Evolutionary conservation across 2,329 filamentous ascomycete species (phyloP).

Genomic region (Lecanicillium sp.): DNA sequence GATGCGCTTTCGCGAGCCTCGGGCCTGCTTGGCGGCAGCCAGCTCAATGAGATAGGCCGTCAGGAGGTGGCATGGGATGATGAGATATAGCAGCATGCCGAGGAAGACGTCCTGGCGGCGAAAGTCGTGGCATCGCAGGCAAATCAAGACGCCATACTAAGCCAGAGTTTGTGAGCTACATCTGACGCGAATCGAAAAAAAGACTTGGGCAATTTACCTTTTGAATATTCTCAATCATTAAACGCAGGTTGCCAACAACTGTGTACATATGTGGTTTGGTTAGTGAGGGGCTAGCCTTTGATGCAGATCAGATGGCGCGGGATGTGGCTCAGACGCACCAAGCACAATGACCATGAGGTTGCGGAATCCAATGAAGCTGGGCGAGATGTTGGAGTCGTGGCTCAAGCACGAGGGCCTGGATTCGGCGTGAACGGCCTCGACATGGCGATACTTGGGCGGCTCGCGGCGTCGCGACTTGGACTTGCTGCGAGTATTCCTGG

Average conservation of each 20-base stretch:
- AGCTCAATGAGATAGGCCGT: constrained; percentile 86
- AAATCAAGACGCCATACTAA: constrained; percentile 91
- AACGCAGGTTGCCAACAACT: constrained; percentile 87
- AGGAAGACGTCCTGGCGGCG: constrained; percentile 67
- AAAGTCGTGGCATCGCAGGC: constrained; percentile 83
- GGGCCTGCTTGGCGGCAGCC: constrained; percentile 71
- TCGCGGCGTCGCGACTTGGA: constrained; percentile 13
- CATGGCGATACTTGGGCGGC: constrained; percentile 74
- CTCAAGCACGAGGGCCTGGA: constrained; percentile 72
- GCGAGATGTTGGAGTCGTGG: constrained; percentile 64
- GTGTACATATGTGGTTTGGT: constrained; percentile 12
- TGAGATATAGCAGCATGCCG: constrained; percentile 70
- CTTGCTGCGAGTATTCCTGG: constrained; percentile 16
- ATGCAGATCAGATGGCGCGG: too few relatives aligned
- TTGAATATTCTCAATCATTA: constrained; percentile 95
- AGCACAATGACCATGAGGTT: constrained; percentile 95
- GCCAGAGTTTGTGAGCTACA: constrained; percentile 1
- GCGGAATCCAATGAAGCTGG: constrained; percentile 87
- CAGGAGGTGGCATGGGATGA: constrained; percentile 86
- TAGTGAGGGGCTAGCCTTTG: constrained; percentile 7
- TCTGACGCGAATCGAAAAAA: not conserved
- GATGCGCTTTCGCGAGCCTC: constrained; percentile 51
- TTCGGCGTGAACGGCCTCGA: constrained; percentile 73
- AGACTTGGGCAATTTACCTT: constrained; percentile 49
- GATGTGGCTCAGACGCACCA: constrained; percentile 56